Evolutionary conservation across 177 flowering plant genomes (phyloP).

Genomic region (Vitis hybrid): DNA sequence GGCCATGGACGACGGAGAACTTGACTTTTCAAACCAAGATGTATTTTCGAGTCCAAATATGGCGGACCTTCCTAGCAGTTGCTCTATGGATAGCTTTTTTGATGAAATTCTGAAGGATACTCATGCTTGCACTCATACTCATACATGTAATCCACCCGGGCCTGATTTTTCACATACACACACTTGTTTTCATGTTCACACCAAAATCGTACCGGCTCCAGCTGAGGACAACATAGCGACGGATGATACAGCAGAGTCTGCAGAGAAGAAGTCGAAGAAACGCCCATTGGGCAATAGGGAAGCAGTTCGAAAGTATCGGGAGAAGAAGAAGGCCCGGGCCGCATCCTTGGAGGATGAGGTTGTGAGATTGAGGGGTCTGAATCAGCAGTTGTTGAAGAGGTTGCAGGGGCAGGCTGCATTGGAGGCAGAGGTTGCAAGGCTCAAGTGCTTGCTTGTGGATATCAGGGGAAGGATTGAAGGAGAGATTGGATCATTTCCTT

Average conservation of each 20-base stretch:
- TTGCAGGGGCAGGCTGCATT: slow-evolving; percentile 81
- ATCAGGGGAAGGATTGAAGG: slow-evolving; percentile 93
- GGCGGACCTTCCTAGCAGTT: slow-evolving; percentile 48
- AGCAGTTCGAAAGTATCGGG: slow-evolving; percentile 94
- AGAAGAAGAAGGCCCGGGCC: slow-evolving; percentile 88
- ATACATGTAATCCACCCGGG: slow-evolving; percentile 92
- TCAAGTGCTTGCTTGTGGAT: slow-evolving; percentile 94
- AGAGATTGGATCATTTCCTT: slow-evolving; percentile 90
- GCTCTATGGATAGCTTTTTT: slow-evolving; percentile 72
- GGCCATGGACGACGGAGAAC: slow-evolving; percentile 70
- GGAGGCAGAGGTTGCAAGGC: slow-evolving; percentile 87
- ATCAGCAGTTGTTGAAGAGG: slow-evolving; percentile 83
- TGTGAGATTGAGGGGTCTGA: slow-evolving; percentile 58
- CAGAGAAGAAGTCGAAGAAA: slow-evolving; percentile 63
- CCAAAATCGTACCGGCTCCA: slow-evolving; percentile 67
- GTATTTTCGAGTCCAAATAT: slow-evolving; percentile 44
- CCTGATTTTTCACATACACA: slow-evolving; percentile 91
- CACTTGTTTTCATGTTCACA: slow-evolving; percentile 93
- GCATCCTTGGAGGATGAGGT: slow-evolving; percentile 95
- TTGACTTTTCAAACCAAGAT: slow-evolving; percentile 77
- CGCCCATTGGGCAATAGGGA: slow-evolving; percentile 82
- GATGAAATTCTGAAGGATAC: slow-evolving; percentile 71
- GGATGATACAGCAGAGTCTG: slow-evolving; percentile 79
- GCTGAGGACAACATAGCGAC: slow-evolving; percentile 50
- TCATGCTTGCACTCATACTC: slow-evolving; percentile 87